These are phyloP conservation scores for Exophiala sp. DNA, from an alignment of 2,329 filamentous ascomycete species.

Conservation along the genomic window DNA sequence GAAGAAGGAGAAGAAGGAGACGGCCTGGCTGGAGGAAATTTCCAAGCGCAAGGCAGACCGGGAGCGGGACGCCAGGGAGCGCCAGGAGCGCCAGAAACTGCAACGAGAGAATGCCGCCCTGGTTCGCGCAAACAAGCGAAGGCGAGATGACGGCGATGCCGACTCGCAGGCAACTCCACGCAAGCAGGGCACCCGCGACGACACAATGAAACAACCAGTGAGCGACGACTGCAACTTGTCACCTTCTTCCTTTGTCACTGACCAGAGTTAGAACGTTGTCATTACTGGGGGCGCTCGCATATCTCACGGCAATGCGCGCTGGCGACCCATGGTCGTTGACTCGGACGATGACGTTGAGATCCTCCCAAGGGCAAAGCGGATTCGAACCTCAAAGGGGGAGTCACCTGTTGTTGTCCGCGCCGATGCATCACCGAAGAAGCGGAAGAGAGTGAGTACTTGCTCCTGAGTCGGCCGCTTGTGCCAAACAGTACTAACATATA, in stretches of 20 bases:
- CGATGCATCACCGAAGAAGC: not conserved
- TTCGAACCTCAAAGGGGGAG: not conserved
- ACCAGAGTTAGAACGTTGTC: not conserved
- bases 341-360: not conserved
- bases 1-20: not conserved
- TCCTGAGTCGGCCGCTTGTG: not conserved
- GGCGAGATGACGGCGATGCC: not conserved
- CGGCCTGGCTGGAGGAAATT: not conserved
- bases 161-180: not conserved
- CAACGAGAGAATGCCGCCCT: not conserved
- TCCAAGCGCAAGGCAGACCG: not conserved
- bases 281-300: not conserved
- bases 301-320: not conserved
- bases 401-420: not conserved
- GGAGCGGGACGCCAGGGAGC: not conserved
- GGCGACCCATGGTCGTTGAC: conserved; percentile 1
- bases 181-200: not conserved
- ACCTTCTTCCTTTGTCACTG: not conserved
- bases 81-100: not conserved
- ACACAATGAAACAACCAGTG: not conserved
- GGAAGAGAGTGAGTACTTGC: not conserved
- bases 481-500: not conserved
- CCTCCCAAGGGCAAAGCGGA: not conserved
- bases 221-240: not conserved
- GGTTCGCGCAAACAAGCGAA: not conserved